Base-by-base conservation (phyloP, 1,139 yeast species). In the Nakaseomyces kungkrabaensis region DNA sequence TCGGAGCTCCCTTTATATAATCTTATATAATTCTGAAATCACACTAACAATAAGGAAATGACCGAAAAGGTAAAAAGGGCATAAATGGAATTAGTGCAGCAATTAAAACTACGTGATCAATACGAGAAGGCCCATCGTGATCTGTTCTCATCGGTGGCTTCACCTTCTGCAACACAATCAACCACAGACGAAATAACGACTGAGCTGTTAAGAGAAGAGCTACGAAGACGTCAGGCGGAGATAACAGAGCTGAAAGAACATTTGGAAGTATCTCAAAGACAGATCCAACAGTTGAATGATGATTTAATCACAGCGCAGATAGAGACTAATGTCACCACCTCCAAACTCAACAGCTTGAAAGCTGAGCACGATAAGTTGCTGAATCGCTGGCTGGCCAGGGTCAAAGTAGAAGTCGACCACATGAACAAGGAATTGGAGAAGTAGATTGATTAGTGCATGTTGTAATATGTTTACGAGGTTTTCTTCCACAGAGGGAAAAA, bases 301-400 rank as follows among this genome's bases (percentile, higher is more conserved):
- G 94, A 85, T 57, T 68, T 83, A 13, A 71, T 88, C 45, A 78
- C 87, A 27, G 68, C 76, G 48, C 85, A 81, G 59, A 81, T 88
- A 48, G 94, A 85, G 63, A 76, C 79, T 54, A 85, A 84, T 56
- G 74, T 86, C 26, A 65, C 82, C 46, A 76, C 71, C 37, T 75
- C 74, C 5, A 70, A 70, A 52, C 65, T 75, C n/a, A 60, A 59
- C 4, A 59, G 63, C 25, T 63, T 78, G 36, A 68, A 68, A 43
- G 56, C 55, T 13, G 88, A 82, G 55, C 81, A 82, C 58, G 74
- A 75, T 26, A 66, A 66, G 22, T 69, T 83, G 55, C 75, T 83
- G 10, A 67, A 72, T 47, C 62, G 88, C 51, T 82, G 86, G 87
- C 74, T 82, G 71, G 72, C 70, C 10, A 76, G 75, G 58, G 82